phyloP scores from a whole-genome alignment of 345 rosid species.

The Populus ilicifolia region DNA sequence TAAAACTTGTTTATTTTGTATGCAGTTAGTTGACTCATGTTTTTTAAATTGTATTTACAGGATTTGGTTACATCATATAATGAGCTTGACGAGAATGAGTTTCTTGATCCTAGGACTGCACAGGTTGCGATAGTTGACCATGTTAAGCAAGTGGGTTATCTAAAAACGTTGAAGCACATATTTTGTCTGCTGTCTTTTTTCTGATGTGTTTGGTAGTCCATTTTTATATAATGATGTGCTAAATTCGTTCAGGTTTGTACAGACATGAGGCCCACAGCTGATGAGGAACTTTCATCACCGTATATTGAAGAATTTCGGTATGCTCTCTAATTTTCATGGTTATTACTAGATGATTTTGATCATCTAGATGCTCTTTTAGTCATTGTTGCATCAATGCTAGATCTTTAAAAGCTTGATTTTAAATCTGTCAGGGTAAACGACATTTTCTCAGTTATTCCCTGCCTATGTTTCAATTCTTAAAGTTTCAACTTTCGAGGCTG shows the following conservation, averaged over 20 bases:
- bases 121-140: constrained; percentile 86
- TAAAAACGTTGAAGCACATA: neutral
- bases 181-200: neutral
- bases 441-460: neutral
- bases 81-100: constrained; percentile 62
- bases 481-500: neutral
- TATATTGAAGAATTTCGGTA: constrained; percentile 91
- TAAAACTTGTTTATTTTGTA: neutral
- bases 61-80: constrained; percentile 63
- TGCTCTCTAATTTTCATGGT: constrained; percentile 7
- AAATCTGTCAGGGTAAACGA: neutral
- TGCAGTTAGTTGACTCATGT: neutral
- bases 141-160: constrained; percentile 72
- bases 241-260: constrained; percentile 81
- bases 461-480: neutral
- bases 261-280: constrained; percentile 82
- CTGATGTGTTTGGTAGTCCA: neutral
- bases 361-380: neutral
- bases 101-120: constrained; percentile 87
- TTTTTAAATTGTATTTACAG: constrained; percentile 29
- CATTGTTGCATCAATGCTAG: neutral
- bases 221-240: constrained; percentile 37
- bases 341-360: neutral
- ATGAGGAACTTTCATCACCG: constrained; percentile 84
- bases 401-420: neutral